These are phyloP conservation scores for Alternaria metachromatica DNA, from an alignment of 2,329 filamentous ascomycete genomes.

Conservation along the genomic window DNA sequence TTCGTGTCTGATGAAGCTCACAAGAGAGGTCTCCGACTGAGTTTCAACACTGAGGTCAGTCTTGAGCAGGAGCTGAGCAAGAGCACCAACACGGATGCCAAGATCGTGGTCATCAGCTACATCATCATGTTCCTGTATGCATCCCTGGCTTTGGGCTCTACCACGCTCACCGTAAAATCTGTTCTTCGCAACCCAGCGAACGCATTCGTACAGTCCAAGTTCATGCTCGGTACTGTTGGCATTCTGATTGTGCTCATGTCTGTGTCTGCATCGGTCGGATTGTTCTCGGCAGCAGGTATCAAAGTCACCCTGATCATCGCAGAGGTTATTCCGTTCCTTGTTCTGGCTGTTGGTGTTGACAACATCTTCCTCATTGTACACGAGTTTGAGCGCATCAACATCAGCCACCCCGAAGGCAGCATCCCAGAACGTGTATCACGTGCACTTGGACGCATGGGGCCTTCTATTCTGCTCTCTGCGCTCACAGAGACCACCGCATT, in stretches of 20 bases:
- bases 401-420: slow-evolving; percentile 86
- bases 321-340: slow-evolving; percentile 97
- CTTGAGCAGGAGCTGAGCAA: slow-evolving; percentile 96
- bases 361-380: slow-evolving; percentile 99
- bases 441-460: slow-evolving; percentile 93
- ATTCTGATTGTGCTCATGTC: slow-evolving; percentile 98
- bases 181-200: slow-evolving; percentile 82
- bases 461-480: slow-evolving; percentile 95
- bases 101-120: slow-evolving; percentile 95
- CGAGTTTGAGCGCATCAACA: slow-evolving; percentile 94
- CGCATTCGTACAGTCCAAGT: slow-evolving; percentile 93
- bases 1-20: slow-evolving; percentile 81
- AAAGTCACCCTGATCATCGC: slow-evolving; percentile 98
- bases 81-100: slow-evolving; percentile 96
- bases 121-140: slow-evolving; percentile 99
- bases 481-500: slow-evolving; percentile 94
- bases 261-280: slow-evolving; percentile 89
- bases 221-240: slow-evolving; percentile 90
- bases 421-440: slow-evolving; percentile 86
- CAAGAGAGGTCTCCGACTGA: slow-evolving; percentile 80
- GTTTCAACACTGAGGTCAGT: slow-evolving; percentile 94
- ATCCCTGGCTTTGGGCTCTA: slow-evolving; percentile 88
- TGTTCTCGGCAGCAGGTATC: slow-evolving; percentile 90
- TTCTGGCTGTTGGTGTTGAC: slow-evolving; percentile 94
- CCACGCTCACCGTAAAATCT: slow-evolving; percentile 77